These are phyloP conservation scores for Rhamnella rubrinervis DNA, from an alignment of 331 rosid species.

Conservation along the genomic window DNA sequence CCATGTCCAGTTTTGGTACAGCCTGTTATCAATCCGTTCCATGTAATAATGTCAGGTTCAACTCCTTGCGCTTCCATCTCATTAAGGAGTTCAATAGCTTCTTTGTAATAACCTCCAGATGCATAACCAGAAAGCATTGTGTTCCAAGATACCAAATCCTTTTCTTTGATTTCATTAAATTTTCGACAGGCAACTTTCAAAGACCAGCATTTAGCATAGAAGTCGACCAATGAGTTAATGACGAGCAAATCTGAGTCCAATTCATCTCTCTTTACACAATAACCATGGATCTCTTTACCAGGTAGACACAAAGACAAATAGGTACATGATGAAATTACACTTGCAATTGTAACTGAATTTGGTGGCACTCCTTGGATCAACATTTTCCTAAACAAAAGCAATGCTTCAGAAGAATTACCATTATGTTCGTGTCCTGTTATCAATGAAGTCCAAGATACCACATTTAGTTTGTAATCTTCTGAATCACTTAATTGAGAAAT, in stretches of 20 bases:
- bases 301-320: conserved; percentile 8
- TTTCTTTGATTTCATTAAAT: not conserved
- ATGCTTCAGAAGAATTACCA: conserved; percentile 9
- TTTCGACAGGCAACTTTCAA: conserved; percentile 2
- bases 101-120: not conserved
- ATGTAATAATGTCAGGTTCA: conserved; percentile 16
- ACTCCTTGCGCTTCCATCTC: conserved; percentile 4
- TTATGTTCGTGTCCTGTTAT: conserved; percentile 15
- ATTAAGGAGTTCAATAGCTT: conserved; percentile 6
- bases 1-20: conserved; percentile 5
- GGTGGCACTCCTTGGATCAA: conserved; percentile 10
- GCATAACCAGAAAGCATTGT: conserved; percentile 20
- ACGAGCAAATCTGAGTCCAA: conserved; percentile 15
- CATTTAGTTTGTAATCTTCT: conserved; percentile 9
- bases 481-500: conserved; percentile 1
- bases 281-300: conserved; percentile 24
- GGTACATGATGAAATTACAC: conserved; percentile 5
- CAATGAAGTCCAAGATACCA: conserved; percentile 16
- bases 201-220: conserved; percentile 15
- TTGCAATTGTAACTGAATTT: conserved; percentile 9
- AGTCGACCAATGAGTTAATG: not conserved
- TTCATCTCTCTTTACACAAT: conserved; percentile 14
- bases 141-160: conserved; percentile 23
- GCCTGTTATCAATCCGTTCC: conserved; percentile 21
- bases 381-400: conserved; percentile 7